phyloP scores from a whole-genome alignment of 768 basidiomycete genomes.

The Mycena venus region DNA sequence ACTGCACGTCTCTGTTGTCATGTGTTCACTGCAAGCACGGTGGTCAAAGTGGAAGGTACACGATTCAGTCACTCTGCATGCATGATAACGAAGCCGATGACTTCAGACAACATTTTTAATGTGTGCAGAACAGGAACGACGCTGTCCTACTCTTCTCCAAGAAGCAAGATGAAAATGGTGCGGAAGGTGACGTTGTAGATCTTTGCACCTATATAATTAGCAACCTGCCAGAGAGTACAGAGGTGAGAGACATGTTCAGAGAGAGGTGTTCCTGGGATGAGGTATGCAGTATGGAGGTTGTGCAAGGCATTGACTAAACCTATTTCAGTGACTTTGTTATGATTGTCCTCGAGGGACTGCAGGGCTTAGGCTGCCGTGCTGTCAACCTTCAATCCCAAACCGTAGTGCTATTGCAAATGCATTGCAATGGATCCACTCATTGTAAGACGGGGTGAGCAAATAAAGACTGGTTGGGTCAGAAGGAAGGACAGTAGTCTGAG shows the following conservation, averaged over 20 bases:
- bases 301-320: conserved; percentile 24
- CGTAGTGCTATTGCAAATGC: conserved; percentile 29
- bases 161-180: conserved; percentile 31
- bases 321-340: conserved; percentile 32
- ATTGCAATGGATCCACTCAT: conserved; percentile 37
- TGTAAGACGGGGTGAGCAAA: conserved; percentile 23
- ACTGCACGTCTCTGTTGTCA: neutral
- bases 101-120: neutral
- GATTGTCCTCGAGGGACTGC: too few relatives aligned
- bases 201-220: conserved; percentile 31
- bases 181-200: conserved; percentile 33
- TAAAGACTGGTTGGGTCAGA: conserved; percentile 19
- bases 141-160: conserved; percentile 38
- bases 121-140: conserved; percentile 11
- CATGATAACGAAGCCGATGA: conserved; percentile 10
- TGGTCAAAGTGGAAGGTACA: neutral
- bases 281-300: neutral
- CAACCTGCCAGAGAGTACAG: conserved; percentile 25
- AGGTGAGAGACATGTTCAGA: conserved; percentile 30
- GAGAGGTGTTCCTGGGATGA: conserved; percentile 26
- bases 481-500: neutral
- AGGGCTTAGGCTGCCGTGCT: too few relatives aligned
- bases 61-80: conserved; percentile 9
- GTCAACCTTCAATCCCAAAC: conserved; percentile 30
- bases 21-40: neutral